phyloP scores from a whole-genome alignment of 306 rosid species.

The Crotalaria pallida region DNA sequence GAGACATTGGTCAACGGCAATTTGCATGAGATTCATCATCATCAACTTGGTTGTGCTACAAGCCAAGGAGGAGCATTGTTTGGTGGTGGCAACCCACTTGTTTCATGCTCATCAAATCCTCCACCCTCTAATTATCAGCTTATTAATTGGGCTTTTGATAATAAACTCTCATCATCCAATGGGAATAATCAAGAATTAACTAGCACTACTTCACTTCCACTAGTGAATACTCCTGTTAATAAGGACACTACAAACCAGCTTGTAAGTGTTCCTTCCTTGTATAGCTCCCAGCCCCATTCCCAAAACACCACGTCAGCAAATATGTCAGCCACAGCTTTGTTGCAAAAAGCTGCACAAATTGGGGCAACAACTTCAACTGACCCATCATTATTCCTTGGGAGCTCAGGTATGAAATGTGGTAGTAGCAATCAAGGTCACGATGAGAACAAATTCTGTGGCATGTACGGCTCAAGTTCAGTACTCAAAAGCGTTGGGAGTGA shows the following conservation, averaged over 20 bases:
- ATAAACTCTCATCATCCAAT: conserved; percentile 32
- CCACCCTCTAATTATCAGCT: conserved; percentile 32
- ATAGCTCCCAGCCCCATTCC: conserved; percentile 40
- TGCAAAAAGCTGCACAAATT: conserved; percentile 69
- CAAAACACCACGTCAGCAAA: conserved; percentile 32
- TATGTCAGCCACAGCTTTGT: conserved; percentile 69
- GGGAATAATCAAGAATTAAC: conserved; percentile 20
- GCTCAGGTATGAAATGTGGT: conserved; percentile 37
- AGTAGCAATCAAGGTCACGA: conserved; percentile 29
- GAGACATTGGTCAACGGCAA: conserved; percentile 14
- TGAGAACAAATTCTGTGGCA: conserved; percentile 37
- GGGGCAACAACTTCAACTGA: conserved; percentile 51
- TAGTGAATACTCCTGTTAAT: conserved; percentile 17
- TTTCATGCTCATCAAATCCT: conserved; percentile 36
- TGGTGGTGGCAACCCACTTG: conserved; percentile 34
- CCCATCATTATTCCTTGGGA: conserved; percentile 42
- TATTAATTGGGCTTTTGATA: conserved; percentile 52
- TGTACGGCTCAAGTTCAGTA: conserved; percentile 29
- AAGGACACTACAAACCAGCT: conserved; percentile 31
- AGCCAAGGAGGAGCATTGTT: conserved; percentile 5
- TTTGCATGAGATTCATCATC: conserved; percentile 42
- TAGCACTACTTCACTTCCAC: conserved; percentile 26
- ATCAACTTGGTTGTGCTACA: conserved; percentile 30
- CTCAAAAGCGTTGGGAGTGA: conserved; percentile 13
- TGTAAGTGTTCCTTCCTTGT: conserved; percentile 50